phyloP scores from a whole-genome alignment of 352 stramenopile genomes.

The Phytophthora multivora region DNA sequence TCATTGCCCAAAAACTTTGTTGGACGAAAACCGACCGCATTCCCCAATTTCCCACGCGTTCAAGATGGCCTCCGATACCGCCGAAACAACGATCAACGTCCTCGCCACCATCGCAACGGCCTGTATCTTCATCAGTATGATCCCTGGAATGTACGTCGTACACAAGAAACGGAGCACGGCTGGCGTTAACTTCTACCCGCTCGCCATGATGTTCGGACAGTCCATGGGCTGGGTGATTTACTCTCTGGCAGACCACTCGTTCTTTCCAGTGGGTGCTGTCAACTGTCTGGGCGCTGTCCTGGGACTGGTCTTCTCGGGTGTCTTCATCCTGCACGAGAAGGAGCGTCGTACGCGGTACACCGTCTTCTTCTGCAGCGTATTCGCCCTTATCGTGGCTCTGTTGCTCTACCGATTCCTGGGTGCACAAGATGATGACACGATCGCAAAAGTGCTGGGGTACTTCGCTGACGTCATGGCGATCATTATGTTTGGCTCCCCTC shows the following conservation, averaged over 20 bases:
- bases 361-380: constrained; percentile 16
- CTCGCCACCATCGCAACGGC: constrained; percentile 38
- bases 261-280: constrained; percentile 33
- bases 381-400: constrained; percentile 26
- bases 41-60: constrained; percentile 1
- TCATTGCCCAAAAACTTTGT: background rate
- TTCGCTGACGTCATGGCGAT: constrained; percentile 29
- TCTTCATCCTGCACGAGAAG: constrained; percentile 35
- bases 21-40: constrained; percentile 3
- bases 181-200: constrained; percentile 32
- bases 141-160: constrained; percentile 25
- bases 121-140: constrained; percentile 41
- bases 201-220: constrained; percentile 35
- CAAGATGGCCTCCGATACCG: constrained; percentile 27
- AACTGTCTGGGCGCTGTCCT: constrained; percentile 33
- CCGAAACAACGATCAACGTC: constrained; percentile 33
- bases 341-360: constrained; percentile 22
- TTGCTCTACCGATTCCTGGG: constrained; percentile 28
- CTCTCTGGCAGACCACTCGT: constrained; percentile 20
- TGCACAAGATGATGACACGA: constrained; percentile 18
- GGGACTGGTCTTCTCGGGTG: constrained; percentile 22
- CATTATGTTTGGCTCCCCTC: constrained; percentile 34
- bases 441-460: constrained; percentile 28
- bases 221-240: constrained; percentile 38
- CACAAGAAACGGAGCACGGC: constrained; percentile 27